Evolutionary conservation across 208 protist genomes (phyloP), one percentile per base, ranked within the genome.

Genomic region (Porcisia deanei): DNA sequence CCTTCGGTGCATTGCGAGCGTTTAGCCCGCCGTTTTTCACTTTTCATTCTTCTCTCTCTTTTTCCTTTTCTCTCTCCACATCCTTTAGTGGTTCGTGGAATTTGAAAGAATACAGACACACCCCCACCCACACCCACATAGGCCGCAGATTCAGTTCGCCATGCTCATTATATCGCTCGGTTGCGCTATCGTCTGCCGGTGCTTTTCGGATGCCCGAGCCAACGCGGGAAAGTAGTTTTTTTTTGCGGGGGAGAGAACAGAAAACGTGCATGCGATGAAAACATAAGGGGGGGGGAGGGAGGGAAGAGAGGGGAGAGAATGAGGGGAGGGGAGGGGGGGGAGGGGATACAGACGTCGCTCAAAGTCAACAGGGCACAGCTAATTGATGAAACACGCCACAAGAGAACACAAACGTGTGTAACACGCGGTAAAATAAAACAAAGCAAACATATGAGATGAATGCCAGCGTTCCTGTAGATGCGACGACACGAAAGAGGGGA

Each of bases 1-100:
- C 37, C 22, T 6, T 16, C 41, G 16, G 20, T 25, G 2, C 22
- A 41, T 57, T 37, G 22, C 9, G 12, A 25, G 18, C 37, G 18
- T 37, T 45, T 25, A 18, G 22, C 60, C 25, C 58, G 16, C 43
- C 10, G 20, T 16, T 34, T 41, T 67, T 43, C 25, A 61, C 30
- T 60, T 10, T 58, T 75, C 4, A 3, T 69, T 70, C 34, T 61
- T 55, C 39, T 75, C 47, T 66, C 43, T 39, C 57, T 73, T 14
- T 22, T 18, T 34, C 30, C 20, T 22, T n/a, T n/a, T 58, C 20
- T 9, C 10, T 61, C 22, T 43, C 34, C 37, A 7, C 37, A 65
- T 2, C 14, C 16, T 45, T 25, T 30, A 20, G 30, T n/a, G 37
- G 10, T 37, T 45, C 5, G 37, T 45, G 6, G 58, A 2, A 8